A percentile compares a stretch with the other conserved stretches of the same genome.
Conservation (phyloP, 2,329 filamentous ascomycete species). For the Camptophora hylomeconis region DNA sequence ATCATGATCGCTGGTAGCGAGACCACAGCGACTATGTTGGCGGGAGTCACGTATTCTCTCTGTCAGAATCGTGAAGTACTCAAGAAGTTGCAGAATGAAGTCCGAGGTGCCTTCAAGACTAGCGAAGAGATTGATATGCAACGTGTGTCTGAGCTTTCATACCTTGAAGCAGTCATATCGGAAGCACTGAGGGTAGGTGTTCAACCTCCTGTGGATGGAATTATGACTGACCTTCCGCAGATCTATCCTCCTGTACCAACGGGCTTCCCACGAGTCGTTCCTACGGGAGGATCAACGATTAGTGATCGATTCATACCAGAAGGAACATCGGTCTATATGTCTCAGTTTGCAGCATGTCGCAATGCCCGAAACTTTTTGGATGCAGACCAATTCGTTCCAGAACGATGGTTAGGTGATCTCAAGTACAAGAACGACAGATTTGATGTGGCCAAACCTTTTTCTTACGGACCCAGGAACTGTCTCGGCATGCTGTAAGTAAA, state of each 20-base stretch:
- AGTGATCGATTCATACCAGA: conserved; percentile 10
- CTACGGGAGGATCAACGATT: conserved; percentile 9
- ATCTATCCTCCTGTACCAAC: conserved; percentile 21
- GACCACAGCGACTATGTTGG: conserved; percentile 37
- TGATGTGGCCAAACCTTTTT: conserved; percentile 3
- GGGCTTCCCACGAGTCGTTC: conserved; percentile 19
- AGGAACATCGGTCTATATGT: conserved; percentile 7
- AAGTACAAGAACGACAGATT: conserved; percentile 1
- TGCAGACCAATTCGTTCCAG: conserved; percentile 4
- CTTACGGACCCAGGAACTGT: conserved; percentile 3
- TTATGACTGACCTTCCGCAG: too few relatives aligned
- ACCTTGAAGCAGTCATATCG: conserved; percentile 18
- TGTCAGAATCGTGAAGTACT: conserved; percentile 26
- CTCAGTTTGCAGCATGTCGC: conserved; percentile 3
- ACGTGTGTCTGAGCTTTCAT: background rate
- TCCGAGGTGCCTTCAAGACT: conserved; percentile 16
- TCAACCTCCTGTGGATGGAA: too few relatives aligned
- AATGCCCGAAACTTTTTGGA: conserved; percentile 3
- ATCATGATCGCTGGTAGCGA: conserved; percentile 37
- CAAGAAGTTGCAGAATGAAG: conserved; percentile 27
- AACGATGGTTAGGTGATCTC: conserved; percentile 5
- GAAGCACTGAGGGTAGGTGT: conserved; percentile 22
- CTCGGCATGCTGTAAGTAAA: conserved; percentile 4
- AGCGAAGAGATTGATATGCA: conserved; percentile 24
- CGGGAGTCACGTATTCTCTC: conserved; percentile 28